Evolutionary conservation across 257 asterid genomes (phyloP).

Genomic region (Ilex asprella): DNA sequence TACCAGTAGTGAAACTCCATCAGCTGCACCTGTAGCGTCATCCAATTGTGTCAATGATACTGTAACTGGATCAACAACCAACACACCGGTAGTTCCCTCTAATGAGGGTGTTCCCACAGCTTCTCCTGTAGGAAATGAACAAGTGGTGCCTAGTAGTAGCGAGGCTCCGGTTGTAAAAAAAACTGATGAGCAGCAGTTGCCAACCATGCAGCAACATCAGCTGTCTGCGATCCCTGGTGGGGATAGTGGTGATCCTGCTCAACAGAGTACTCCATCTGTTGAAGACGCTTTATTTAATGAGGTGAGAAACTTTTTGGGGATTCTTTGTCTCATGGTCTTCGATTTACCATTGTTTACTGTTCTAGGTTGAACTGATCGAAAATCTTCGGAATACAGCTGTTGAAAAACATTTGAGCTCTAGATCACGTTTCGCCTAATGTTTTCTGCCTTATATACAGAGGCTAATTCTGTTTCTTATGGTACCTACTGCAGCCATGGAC

Average conservation of each 20-base stretch:
- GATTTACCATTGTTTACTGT: too few species aligned
- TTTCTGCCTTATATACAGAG: not conserved
- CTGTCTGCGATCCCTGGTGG: constrained; percentile 9
- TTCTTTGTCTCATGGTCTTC: too few species aligned
- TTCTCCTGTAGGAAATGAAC: constrained; percentile 9
- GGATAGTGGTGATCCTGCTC: constrained; percentile 14
- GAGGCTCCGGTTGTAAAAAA: constrained; percentile 9
- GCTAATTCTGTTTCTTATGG: constrained; percentile 7
- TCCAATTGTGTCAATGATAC: constrained; percentile 9
- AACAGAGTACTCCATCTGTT: constrained; percentile 21
- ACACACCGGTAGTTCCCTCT: constrained; percentile 16
- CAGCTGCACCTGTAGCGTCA: constrained; percentile 17
- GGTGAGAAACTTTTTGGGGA: constrained; percentile 15
- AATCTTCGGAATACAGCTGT: not conserved
- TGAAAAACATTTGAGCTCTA: not conserved
- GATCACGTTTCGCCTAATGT: not conserved
- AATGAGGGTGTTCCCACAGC: constrained; percentile 15
- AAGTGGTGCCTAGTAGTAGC: constrained; percentile 11
- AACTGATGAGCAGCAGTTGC: constrained; percentile 14
- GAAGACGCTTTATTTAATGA: constrained; percentile 21
- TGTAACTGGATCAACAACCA: constrained; percentile 16
- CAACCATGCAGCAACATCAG: constrained; percentile 12
- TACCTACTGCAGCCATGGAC: constrained; percentile 27
- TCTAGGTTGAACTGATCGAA: too few species aligned
- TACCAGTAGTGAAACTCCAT: constrained; percentile 6